These are phyloP conservation scores for Rhizopogon rudus DNA, from an alignment of 768 basidiomycete genomes.

Conservation along the genomic window DNA sequence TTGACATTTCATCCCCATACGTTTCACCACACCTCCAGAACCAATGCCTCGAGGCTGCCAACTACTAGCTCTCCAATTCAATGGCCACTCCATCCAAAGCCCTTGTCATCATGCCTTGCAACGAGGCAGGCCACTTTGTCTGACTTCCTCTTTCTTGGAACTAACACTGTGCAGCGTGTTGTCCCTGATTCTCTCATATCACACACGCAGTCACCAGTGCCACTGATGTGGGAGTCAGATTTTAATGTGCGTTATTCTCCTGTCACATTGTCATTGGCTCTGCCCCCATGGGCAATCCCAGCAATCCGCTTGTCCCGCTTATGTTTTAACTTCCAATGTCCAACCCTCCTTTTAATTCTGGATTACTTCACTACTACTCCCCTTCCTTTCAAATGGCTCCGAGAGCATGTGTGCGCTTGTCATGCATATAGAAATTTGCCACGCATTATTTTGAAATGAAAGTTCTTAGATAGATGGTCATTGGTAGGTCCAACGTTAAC, in stretches of 20 bases:
- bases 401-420: neutral
- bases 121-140: slow-evolving; percentile 3
- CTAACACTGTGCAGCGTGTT: neutral
- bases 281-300: neutral
- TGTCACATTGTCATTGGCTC: neutral
- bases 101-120: neutral
- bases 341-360: neutral
- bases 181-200: neutral
- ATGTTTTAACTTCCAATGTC: neutral
- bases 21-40: neutral
- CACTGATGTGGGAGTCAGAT: too few species aligned
- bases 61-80: neutral
- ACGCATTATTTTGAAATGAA: slow-evolving; percentile 1
- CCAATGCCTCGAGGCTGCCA: neutral
- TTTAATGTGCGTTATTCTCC: neutral
- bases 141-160: slow-evolving; percentile 2
- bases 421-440: neutral
- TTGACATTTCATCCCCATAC: neutral
- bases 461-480: neutral
- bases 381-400: neutral
- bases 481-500: neutral
- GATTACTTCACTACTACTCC: neutral
- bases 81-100: neutral
- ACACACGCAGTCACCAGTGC: neutral
- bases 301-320: neutral